phyloP scores from a whole-genome alignment of 305 asterid species.

The Plantago coronopus region DNA sequence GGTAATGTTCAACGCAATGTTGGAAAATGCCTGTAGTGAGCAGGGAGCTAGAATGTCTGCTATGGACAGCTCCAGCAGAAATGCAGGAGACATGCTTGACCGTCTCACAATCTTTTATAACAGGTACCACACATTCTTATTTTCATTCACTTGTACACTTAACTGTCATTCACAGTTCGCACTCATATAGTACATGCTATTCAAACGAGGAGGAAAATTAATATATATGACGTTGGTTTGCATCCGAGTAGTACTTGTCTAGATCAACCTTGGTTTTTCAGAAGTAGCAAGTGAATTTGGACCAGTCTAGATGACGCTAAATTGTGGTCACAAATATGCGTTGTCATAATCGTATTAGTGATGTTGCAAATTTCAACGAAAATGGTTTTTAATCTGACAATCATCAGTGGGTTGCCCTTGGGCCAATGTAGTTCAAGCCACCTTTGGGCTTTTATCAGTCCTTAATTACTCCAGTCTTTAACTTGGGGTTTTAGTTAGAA shows the following conservation, averaged over 20 bases:
- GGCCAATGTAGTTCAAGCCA: no score
- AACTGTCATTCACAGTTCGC: no score
- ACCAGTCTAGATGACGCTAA: not conserved
- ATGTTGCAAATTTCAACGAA: not conserved
- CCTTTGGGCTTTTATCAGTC: no score
- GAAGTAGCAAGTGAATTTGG: no score
- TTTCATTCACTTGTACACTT: no score
- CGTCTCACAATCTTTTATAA: conserved; percentile 92
- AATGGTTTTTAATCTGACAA: not conserved
- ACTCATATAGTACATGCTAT: no score
- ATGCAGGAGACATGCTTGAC: conserved; percentile 99
- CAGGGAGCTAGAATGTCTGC: conserved; percentile 99
- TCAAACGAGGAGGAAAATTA: no score
- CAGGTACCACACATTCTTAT: conserved; percentile 43
- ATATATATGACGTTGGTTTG: not conserved
- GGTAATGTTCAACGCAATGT: conserved; percentile 86
- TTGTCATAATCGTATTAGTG: conserved; percentile 1
- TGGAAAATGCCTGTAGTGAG: conserved; percentile 99
- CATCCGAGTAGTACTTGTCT: not conserved
- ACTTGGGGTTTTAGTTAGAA: no score
- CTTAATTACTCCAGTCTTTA: no score
- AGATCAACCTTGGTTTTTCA: not conserved
- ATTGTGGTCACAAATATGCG: not conserved
- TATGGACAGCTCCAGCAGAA: conserved; percentile 99
- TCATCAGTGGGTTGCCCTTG: no score